Evolutionary conservation across 345 rosid genomes (phyloP), one percentile per base, ranked within the genome.

Genomic region (Dipteronia sinensis): DNA sequence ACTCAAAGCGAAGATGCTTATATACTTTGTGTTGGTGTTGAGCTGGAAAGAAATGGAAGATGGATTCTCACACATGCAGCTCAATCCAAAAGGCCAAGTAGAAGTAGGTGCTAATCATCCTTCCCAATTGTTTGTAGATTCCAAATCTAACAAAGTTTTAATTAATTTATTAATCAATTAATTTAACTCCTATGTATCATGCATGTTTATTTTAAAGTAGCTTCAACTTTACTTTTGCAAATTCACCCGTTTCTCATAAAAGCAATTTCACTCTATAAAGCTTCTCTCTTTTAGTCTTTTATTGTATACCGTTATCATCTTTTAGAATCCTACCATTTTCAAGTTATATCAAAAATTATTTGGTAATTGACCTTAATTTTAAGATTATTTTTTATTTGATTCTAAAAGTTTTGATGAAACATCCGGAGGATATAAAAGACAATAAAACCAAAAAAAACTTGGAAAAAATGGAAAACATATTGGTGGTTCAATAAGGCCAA

Each of bases 21-120:
- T 23, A 55, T 62, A 19, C 34, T 31, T 31, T 31, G 34, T 34
- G 38, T 34, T 63, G 59, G 71, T 67, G 77, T 67, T 66, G 85
- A 81, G 82, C 79, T 81, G 82, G 77, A 83, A 85, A 83, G 88
- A 82, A 66, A 20, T 66, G 64, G 80, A 76, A 76, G 72, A 86
- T 68, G 82, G 88, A 85, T 81, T 81, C 83, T 72, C 76, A 47
- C 88, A 79, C 89, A 83, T 87, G 88, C 83, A 42, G 10, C 10
- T 58, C 79, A 78, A 70, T 79, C 77, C 15, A 49, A 78, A 82
- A 81, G 58, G 76, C 46, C 46, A 42, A 42, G 10, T 42, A 42
- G 46, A 42, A 78, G 40, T 16, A 69, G 74, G 69, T 22, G 51
- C 74, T 76, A 78, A 84, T 87, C 85, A 83, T 87, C 77, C 66